phyloP scores from a whole-genome alignment of 345 rosid species.

The Sonneratia caseolaris region DNA sequence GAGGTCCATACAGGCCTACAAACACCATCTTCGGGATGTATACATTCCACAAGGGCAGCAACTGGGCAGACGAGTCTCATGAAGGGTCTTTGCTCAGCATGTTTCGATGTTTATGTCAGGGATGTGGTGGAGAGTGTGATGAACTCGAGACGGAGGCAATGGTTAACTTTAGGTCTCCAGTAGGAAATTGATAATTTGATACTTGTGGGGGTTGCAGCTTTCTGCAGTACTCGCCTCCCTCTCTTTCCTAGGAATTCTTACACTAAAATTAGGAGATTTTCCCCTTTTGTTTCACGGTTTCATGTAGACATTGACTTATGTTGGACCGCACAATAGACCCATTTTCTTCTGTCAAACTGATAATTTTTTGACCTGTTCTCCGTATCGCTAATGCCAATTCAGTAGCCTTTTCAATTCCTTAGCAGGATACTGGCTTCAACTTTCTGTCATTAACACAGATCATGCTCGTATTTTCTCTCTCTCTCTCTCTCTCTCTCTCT shows the following conservation, averaged over 20 bases:
- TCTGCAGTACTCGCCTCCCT: background rate
- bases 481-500: too few species aligned
- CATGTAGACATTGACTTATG: background rate
- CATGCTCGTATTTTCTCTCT: too few species aligned
- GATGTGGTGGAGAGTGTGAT: slow-evolving; percentile 73
- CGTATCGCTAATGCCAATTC: background rate
- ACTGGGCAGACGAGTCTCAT: slow-evolving; percentile 54
- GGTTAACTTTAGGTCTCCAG: slow-evolving; percentile 84
- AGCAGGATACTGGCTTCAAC: too few species aligned
- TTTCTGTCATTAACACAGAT: too few species aligned
- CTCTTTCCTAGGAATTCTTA: background rate
- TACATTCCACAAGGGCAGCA: slow-evolving; percentile 35
- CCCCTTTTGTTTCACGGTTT: background rate
- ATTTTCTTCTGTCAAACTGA: background rate
- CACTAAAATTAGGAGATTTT: background rate
- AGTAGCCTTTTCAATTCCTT: background rate
- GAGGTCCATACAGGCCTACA: slow-evolving; percentile 43
- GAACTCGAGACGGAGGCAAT: slow-evolving; percentile 50
- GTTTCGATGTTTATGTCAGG: slow-evolving; percentile 77
- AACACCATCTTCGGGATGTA: slow-evolving; percentile 45
- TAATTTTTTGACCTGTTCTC: background rate
- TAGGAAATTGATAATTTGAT: background rate
- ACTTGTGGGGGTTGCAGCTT: background rate
- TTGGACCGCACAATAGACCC: background rate
- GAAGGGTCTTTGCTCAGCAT: slow-evolving; percentile 69